Evolutionary conservation across 2,329 filamentous ascomycete species (phyloP), one percentile per base, ranked within the genome.

Genomic region (Ampelomyces quisqualis): DNA sequence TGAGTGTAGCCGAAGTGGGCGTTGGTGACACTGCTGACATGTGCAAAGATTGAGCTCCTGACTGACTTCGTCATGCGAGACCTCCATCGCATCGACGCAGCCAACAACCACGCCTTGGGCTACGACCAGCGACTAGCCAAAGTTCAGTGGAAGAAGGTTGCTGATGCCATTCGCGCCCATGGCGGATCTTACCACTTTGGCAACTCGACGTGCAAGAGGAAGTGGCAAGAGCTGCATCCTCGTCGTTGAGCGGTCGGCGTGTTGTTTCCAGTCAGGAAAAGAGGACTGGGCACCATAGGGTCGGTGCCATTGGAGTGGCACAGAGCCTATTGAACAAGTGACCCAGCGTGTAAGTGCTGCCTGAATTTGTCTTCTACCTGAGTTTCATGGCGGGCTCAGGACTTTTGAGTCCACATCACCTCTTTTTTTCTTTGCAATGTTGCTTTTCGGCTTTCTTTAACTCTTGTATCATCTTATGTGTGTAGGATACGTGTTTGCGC

Each of bases 171-270:
- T 40, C 62, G 57, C 47, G 54, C 64, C 3, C 59, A 76, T 30
- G 77, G 78, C 2, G 79, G 78, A 6, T 75, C 74, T 2, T 84
- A 84, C 55, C 70, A 71, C 22, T 84, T 82, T 54, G 79, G 79
- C 2, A 77, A 79, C 51, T 74, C 78, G 2, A 82, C 80, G 0
- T 81, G 78, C 54, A 81, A 81, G 62, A 80, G 78, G 66, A 82
- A 81, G 66, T 84, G 78, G 75, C 62, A 70, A 11, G 74, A 80
- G 58, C 19, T 58, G 9, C 38, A 57, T 24, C 21, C 37, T 7
- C 21, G 4, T 15, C 32, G 13, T 35, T 34, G 32, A 40, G 22
- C 9, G 14, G 15, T 11, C n/a, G 21, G 24, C 17, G 2, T 4
- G 18, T 6, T 31, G 17, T 17, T 6, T 11, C 18, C 7, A 13